phyloP scores from a whole-genome alignment of 1,139 yeast species.

The Taphrina pruni region DNA sequence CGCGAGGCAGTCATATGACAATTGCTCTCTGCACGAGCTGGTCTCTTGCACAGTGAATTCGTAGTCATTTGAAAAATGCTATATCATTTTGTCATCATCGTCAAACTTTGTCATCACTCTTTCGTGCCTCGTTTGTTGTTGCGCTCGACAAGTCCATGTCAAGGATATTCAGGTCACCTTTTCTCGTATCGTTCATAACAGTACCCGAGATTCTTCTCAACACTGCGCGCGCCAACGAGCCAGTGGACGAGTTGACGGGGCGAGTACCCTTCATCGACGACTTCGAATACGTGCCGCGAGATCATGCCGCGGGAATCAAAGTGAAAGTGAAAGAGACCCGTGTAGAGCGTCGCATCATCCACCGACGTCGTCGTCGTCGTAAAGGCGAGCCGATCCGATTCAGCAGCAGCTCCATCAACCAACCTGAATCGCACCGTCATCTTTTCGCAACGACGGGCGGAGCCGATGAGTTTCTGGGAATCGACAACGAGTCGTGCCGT shows the following conservation, averaged over 20 bases:
- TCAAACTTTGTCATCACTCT: not conserved
- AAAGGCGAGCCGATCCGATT: too few species aligned
- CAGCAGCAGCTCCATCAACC: conserved; percentile 3
- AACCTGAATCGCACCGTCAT: conserved; percentile 26
- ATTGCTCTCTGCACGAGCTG: conserved; percentile 1
- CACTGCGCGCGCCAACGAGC: conserved; percentile 5
- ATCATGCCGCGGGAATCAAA: conserved; percentile 30
- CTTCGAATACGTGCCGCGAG: conserved; percentile 33
- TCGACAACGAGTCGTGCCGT: conserved; percentile 21
- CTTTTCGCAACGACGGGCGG: conserved; percentile 16
- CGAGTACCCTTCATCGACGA: conserved; percentile 24
- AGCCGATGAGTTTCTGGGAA: conserved; percentile 12
- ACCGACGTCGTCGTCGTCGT: too few species aligned
- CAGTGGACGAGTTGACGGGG: conserved; percentile 21
- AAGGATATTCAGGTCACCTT: not conserved
- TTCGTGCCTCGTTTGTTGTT: conserved; percentile 13
- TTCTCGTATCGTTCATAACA: conserved; percentile 26
- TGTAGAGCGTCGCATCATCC: not conserved
- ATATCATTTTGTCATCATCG: not conserved
- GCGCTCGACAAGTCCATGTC: not conserved
- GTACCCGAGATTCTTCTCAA: conserved; percentile 23
- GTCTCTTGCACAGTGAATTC: not conserved
- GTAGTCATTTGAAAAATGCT: not conserved
- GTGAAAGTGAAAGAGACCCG: conserved; percentile 39
- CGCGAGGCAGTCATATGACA: not conserved